Evolutionary conservation across 805 yeast genomes (phyloP), one percentile per base, ranked within the genome.

Genomic region (Saturnispora galanensis): DNA sequence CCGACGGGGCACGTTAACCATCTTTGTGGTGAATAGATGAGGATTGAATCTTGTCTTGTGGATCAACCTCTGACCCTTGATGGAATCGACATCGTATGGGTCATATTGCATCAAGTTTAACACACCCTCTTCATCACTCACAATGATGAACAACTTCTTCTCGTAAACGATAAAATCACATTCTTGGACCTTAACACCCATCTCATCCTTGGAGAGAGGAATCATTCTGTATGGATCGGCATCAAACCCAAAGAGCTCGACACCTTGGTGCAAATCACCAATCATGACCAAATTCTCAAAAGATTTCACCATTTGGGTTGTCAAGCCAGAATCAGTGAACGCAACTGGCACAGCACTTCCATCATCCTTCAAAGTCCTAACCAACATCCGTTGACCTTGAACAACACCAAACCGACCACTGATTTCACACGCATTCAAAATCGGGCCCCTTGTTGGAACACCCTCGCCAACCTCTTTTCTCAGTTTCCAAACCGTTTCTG

Each of bases 211-310:
- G 8, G 95, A 89, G 42, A 93, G 61, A 46, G 74, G 62, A 13
- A 87, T 69, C 80, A 90, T 79, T 51, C 96, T 68, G 59, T 85
- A 89, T 1, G 99, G 99, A 55, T 90, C 96, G 2, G 94, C 90
- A 60, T 88, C 95, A 64, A 88, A 89, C 1, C 97, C 97, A 28
- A 81, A 79, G 46, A 93, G 69, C 68, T 88, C 79, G 4, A 86
- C 69, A 52, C 88, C 77, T 53, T 84, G 82, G 62, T 79, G 70
- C 0, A 85, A 68, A 61, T 93, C 98, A 15, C 95, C 95, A 13
- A 88, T 63, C 2, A 88, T 55, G n/a, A 90, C 59, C 54, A 90
- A 65, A 59, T 89, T 86, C 34, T 94, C 89, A 58, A 87, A 77
- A 51, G 88, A 72, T 62, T 89, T 89, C 12, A 86, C 73, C 51